These are phyloP conservation scores for Carex arenaria DNA, from an alignment of 202 grass and related monocot genomes.

Conservation along the genomic window DNA sequence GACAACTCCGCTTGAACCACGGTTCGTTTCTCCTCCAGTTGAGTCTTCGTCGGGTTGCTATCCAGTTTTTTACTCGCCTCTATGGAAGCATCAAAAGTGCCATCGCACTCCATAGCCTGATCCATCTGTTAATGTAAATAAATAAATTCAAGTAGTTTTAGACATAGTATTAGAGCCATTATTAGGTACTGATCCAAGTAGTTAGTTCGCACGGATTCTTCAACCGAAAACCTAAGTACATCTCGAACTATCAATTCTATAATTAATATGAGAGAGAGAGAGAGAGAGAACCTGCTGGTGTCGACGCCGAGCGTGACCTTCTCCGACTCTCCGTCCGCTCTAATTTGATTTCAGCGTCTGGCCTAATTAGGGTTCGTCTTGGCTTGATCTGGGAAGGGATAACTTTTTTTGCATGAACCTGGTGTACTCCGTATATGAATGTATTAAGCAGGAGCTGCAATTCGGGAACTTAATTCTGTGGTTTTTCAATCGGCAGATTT, in stretches of 20 bases:
- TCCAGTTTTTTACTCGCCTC: background rate
- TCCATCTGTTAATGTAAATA: background rate
- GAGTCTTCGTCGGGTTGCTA: background rate
- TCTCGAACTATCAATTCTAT: background rate
- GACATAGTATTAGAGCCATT: background rate
- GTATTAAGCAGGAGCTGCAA: background rate
- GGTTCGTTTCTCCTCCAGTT: conserved; percentile 34
- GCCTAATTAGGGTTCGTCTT: background rate
- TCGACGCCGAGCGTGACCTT: background rate
- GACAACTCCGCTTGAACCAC: conserved; percentile 46
- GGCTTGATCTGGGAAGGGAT: background rate
- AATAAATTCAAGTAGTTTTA: background rate
- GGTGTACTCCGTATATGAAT: background rate
- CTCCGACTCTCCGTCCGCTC: background rate
- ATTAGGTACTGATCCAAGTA: background rate
- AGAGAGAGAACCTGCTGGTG: background rate
- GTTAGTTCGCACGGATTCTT: too few relatives aligned
- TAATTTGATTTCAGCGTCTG: background rate
- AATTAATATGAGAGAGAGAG: background rate
- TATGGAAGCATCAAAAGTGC: background rate
- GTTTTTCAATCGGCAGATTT: too few relatives aligned
- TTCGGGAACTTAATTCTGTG: too few relatives aligned
- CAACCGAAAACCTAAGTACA: too few relatives aligned
- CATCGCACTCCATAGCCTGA: background rate
- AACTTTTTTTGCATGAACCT: background rate